Evolutionary conservation across 805 yeast genomes (phyloP).

Genomic region (Yamadazyma philogaea): DNA sequence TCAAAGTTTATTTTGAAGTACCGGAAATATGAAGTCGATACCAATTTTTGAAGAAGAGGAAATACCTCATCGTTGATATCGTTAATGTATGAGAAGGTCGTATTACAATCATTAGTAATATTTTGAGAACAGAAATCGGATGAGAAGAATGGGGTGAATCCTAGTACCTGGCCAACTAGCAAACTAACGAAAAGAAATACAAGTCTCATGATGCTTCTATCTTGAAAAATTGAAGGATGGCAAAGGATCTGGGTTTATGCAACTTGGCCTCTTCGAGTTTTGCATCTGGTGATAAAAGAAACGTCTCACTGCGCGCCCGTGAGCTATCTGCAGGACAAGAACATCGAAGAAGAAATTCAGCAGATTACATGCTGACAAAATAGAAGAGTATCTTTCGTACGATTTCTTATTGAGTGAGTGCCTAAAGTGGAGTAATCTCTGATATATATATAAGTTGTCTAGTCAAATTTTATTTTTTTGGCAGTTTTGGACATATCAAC

Average conservation of each 20-base stretch:
- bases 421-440: no score
- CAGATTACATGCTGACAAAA: background rate
- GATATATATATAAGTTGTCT: constrained; percentile 5
- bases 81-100: constrained; percentile 44
- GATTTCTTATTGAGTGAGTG: no score
- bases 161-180: background rate
- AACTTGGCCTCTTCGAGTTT: constrained; percentile 5
- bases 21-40: constrained; percentile 76
- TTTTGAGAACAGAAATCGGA: constrained; percentile 45
- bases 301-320: constrained; percentile 1
- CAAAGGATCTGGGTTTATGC: background rate
- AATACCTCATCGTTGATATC: constrained; percentile 31
- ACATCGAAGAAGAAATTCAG: background rate
- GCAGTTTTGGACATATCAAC: constrained; percentile 82
- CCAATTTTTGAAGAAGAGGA: constrained; percentile 55
- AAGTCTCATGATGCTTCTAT: background rate
- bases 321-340: background rate
- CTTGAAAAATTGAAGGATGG: background rate
- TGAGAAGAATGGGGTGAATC: constrained; percentile 38
- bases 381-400: no score
- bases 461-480: constrained; percentile 84
- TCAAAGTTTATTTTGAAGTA: constrained; percentile 83
- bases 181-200: background rate
- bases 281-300: constrained; percentile 8
- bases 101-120: constrained; percentile 43